Conservation (phyloP, 2,329 filamentous ascomycete species). For the Nigrograna mackinnonii region DNA sequence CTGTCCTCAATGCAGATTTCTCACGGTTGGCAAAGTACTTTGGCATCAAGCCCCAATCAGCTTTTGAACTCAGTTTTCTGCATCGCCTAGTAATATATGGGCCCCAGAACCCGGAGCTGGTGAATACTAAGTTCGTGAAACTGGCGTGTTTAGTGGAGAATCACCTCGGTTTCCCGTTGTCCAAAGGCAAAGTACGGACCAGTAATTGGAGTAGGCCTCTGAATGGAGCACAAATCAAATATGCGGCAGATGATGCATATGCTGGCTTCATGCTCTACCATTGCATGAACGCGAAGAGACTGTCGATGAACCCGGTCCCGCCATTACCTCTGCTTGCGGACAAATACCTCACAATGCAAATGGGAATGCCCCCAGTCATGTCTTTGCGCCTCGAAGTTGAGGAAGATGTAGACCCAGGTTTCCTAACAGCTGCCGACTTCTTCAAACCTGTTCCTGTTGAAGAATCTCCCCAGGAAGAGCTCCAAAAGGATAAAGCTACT, state of each 20-base stretch:
- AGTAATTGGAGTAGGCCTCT: conserved; percentile 75
- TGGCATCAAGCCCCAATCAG: conserved; percentile 64
- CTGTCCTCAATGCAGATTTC: conserved; percentile 64
- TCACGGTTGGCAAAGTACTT: conserved; percentile 71
- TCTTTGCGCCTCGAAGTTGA: neutral
- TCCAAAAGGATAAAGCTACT: no score
- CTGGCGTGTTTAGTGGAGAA: conserved; percentile 73
- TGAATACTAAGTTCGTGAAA: conserved; percentile 57
- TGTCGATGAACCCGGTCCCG: conserved; percentile 65
- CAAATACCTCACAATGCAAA: conserved; percentile 46
- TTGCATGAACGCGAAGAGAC: conserved; percentile 68
- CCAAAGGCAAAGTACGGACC: conserved; percentile 76
- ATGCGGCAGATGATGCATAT: conserved; percentile 83
- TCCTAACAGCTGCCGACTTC: conserved; percentile 1
- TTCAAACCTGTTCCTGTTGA: no score
- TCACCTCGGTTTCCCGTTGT: conserved; percentile 72
- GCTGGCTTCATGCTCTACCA: conserved; percentile 77
- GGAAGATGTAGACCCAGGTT: neutral
- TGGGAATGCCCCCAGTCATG: neutral
- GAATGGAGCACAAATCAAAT: conserved; percentile 47
- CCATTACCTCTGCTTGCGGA: conserved; percentile 71
- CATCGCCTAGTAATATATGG: conserved; percentile 76
- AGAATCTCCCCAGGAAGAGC: no score
- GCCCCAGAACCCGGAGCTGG: conserved; percentile 46
- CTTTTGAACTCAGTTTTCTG: conserved; percentile 82